Evolutionary conservation across 768 basidiomycete genomes (phyloP).

Genomic region (Kwoniella dejecticola): DNA sequence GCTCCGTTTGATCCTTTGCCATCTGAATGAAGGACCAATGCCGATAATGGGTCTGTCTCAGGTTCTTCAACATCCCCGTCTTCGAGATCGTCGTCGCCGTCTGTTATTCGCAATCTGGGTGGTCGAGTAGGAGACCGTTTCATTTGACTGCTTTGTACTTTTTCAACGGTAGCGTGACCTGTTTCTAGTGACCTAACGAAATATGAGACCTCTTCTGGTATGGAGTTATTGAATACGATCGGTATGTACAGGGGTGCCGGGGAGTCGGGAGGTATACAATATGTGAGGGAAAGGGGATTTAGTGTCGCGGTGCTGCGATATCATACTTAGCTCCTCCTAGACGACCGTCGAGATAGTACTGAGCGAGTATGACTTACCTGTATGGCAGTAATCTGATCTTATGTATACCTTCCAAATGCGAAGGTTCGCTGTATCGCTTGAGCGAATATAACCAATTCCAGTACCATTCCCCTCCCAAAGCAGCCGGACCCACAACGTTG

Average conservation of each 20-base stretch:
- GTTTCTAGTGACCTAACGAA: conserved; percentile 68
- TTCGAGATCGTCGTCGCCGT: conserved; percentile 44
- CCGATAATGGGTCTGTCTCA: conserved; percentile 32
- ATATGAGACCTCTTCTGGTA: conserved; percentile 70
- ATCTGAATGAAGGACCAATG: conserved; percentile 25
- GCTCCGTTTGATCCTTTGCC: neutral
- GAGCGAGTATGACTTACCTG: conserved; percentile 55
- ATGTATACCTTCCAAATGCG: conserved; percentile 68
- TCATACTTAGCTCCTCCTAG: neutral
- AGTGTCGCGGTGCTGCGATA: conserved; percentile 73
- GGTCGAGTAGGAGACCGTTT: conserved; percentile 22
- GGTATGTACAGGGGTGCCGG: conserved; percentile 67
- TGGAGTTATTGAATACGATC: conserved; percentile 85
- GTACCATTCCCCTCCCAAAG: conserved; percentile 38
- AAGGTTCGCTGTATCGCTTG: conserved; percentile 45
- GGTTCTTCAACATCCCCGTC: conserved; percentile 35
- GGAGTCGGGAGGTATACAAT: conserved; percentile 67
- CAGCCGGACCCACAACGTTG: conserved; percentile 55
- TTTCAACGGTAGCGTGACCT: conserved; percentile 27
- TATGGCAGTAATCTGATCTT: conserved; percentile 91
- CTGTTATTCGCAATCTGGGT: conserved; percentile 29
- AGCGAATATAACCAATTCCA: conserved; percentile 18
- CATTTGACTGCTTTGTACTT: conserved; percentile 34
- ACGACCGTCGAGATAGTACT: neutral
- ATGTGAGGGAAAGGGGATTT: conserved; percentile 73